phyloP scores from a whole-genome alignment of 805 yeast species.

The Novakomyces olei region DNA sequence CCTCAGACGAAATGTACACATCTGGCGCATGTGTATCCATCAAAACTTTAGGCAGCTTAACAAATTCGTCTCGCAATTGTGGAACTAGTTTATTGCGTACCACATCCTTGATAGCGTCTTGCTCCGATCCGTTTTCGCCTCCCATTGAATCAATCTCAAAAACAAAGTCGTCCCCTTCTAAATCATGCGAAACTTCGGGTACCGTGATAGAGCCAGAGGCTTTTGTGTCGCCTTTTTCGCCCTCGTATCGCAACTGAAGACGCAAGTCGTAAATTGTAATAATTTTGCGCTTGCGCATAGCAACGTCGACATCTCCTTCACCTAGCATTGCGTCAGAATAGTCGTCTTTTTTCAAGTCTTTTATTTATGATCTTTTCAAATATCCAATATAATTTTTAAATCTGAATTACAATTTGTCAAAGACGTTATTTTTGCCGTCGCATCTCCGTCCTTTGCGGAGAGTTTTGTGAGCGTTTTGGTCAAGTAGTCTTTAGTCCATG shows the following conservation, averaged over 20 bases:
- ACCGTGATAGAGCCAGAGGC: constrained; percentile 54
- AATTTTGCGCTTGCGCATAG: constrained; percentile 91
- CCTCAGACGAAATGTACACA: constrained; percentile 1
- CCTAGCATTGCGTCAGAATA: too few species aligned
- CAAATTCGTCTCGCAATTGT: constrained; percentile 35
- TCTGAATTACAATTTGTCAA: background rate
- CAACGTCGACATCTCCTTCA: constrained; percentile 82
- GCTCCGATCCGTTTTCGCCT: constrained; percentile 33
- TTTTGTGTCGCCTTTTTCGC: constrained; percentile 18
- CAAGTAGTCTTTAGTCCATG: constrained; percentile 2
- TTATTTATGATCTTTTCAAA: too few species aligned
- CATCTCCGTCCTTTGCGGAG: background rate
- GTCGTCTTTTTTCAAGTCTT: too few species aligned
- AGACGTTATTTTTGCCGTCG: background rate
- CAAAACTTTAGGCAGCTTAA: constrained; percentile 5
- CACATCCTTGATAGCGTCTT: constrained; percentile 25
- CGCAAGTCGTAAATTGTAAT: constrained; percentile 73
- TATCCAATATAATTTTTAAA: too few species aligned
- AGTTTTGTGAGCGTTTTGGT: background rate
- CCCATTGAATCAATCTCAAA: constrained; percentile 56
- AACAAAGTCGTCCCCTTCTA: constrained; percentile 66
- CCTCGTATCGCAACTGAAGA: constrained; percentile 36
- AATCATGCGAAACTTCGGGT: constrained; percentile 89
- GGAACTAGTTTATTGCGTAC: constrained; percentile 45
- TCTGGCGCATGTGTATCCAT: constrained; percentile 7